A percentile compares a stretch with the other conserved stretches of the same genome.
Conservation (phyloP, 2,329 filamentous ascomycete species). For the Neofusicoccum sp. region DNA sequence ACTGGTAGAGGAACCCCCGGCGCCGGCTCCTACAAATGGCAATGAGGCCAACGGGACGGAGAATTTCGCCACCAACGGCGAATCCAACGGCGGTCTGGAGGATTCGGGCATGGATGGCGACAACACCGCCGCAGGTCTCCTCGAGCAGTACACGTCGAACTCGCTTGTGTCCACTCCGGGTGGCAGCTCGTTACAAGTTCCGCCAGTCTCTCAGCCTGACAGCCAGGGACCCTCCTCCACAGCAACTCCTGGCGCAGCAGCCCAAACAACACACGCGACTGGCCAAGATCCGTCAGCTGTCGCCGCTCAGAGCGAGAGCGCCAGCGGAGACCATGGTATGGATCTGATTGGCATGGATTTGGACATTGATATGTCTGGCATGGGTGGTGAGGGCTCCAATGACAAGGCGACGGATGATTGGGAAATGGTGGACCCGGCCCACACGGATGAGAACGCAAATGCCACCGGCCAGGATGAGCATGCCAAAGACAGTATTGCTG, state of each 20-base stretch:
- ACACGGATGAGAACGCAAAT: neutral
- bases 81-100: slow-evolving; percentile 9
- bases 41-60: slow-evolving; percentile 9
- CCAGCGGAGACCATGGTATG: slow-evolving; percentile 31
- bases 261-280: neutral
- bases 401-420: slow-evolving; percentile 30
- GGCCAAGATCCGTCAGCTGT: neutral
- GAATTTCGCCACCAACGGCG: slow-evolving; percentile 22
- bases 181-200: slow-evolving; percentile 58
- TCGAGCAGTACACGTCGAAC: slow-evolving; percentile 67
- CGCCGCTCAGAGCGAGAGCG: slow-evolving; percentile 27
- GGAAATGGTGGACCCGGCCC: slow-evolving; percentile 31
- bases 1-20: slow-evolving; percentile 55
- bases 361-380: slow-evolving; percentile 59
- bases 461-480: slow-evolving; percentile 20
- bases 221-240: slow-evolving; percentile 49
- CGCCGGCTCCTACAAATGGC: slow-evolving; percentile 30
- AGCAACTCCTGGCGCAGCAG: slow-evolving; percentile 36
- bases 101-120: slow-evolving; percentile 31
- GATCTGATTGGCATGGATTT: slow-evolving; percentile 32
- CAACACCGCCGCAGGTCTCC: slow-evolving; percentile 56
- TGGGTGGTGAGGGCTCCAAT: slow-evolving; percentile 38
- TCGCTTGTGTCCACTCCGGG: slow-evolving; percentile 60
- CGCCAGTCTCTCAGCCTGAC: slow-evolving; percentile 52
- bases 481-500: slow-evolving; percentile 23